These are phyloP conservation scores for Corymbia calophylla DNA, from an alignment of 441 rosid genomes.

Conservation along the genomic window DNA sequence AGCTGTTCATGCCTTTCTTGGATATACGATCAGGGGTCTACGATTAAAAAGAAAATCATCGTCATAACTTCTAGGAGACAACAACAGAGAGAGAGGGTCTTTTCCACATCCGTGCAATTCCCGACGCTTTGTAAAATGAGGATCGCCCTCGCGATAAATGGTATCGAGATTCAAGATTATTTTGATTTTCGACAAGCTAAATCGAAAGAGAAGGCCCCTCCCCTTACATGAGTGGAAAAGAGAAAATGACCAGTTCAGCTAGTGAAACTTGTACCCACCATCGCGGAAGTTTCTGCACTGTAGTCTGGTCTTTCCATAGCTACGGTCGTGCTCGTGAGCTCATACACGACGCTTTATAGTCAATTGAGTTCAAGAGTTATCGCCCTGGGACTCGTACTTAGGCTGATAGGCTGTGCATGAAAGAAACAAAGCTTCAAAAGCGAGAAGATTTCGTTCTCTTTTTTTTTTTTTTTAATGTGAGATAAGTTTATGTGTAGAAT, in stretches of 20 bases:
- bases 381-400: not conserved
- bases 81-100: not conserved
- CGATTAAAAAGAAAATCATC: not conserved
- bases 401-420: not conserved
- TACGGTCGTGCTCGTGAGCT: not conserved
- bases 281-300: not conserved
- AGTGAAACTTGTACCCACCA: not conserved
- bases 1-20: not conserved
- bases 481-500: not conserved
- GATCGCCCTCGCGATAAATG: not conserved
- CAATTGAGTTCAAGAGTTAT: not conserved
- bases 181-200: not conserved
- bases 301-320: not conserved
- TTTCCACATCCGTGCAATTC: not conserved
- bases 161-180: not conserved
- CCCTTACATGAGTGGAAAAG: not conserved
- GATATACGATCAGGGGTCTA: not conserved
- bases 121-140: not conserved
- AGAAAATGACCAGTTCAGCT: not conserved
- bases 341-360: not conserved
- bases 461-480: not conserved
- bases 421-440: not conserved
- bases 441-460: not conserved
- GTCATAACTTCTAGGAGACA: not conserved
- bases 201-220: not conserved